phyloP scores from a whole-genome alignment of 495 filamentous ascomycete species.

The Trichocladium uniseriatum region DNA sequence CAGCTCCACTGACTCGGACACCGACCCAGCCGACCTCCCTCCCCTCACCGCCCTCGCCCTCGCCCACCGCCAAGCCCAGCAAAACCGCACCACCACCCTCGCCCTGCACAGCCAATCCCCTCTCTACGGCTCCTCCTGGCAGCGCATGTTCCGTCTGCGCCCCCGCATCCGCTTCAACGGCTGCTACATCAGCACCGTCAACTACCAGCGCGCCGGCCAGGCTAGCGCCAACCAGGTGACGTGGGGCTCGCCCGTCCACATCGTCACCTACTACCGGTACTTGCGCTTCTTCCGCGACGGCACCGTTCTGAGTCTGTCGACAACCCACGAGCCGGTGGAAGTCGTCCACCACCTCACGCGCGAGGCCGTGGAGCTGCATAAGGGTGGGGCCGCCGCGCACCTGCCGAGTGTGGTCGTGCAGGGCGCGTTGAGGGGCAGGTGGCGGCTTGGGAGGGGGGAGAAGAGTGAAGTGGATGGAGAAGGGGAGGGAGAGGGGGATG shows the following conservation, averaged over 20 bases:
- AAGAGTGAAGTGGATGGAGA: conserved; percentile 43
- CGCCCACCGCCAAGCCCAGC: conserved; percentile 18
- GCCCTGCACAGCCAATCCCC: conserved; percentile 27
- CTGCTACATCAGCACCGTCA: conserved; percentile 91
- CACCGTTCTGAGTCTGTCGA: conserved; percentile 64
- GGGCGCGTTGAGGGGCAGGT: conserved; percentile 31
- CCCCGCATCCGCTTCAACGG: conserved; percentile 90
- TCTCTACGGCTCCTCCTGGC: conserved; percentile 43
- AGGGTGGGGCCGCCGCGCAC: conserved; percentile 19
- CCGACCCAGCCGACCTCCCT: conserved; percentile 2
- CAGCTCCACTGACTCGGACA: conserved; percentile 3
- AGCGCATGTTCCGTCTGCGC: conserved; percentile 64
- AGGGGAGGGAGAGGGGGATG: conserved; percentile 46
- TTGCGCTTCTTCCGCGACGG: conserved; percentile 91
- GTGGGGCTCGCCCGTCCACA: conserved; percentile 83
- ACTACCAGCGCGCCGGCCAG: conserved; percentile 77
- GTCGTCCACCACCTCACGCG: conserved; percentile 64
- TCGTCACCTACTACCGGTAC: conserved; percentile 97
- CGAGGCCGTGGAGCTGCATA: conserved; percentile 26
- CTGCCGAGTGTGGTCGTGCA: conserved; percentile 30
- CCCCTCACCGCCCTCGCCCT: conserved; percentile 22
- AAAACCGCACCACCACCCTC: conserved; percentile 28
- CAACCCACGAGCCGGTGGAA: conserved; percentile 71
- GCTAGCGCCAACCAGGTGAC: conserved; percentile 44
- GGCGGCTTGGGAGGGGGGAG: conserved; percentile 27